A percentile compares a stretch with the other conserved stretches of the same genome.
These are phyloP conservation scores for Solanum etuberosum DNA, from an alignment of 257 asterid species.

Conservation along the genomic window DNA sequence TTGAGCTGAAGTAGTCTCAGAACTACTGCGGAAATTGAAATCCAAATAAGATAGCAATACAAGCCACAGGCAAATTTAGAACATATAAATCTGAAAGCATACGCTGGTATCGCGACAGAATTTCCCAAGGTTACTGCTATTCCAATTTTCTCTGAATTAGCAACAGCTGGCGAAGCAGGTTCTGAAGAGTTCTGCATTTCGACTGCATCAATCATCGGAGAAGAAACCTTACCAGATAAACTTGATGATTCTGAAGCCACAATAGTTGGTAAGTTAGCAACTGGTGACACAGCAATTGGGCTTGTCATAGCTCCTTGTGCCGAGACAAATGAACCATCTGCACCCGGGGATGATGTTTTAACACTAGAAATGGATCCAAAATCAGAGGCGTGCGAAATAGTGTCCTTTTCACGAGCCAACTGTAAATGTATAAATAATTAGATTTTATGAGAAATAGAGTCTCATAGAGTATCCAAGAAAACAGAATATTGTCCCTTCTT, in stretches of 20 bases:
- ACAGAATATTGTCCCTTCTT: background rate
- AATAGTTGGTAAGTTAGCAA: conserved; percentile 25
- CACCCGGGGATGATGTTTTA: conserved; percentile 21
- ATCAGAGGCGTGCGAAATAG: conserved; percentile 22
- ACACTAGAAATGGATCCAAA: conserved; percentile 31
- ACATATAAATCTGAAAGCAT: conserved; percentile 8
- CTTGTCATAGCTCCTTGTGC: conserved; percentile 37
- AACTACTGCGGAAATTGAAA: conserved; percentile 27
- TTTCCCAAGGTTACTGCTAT: conserved; percentile 14
- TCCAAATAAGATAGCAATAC: background rate
- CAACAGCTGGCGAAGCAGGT: conserved; percentile 26
- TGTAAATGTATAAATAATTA: background rate
- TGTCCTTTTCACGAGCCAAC: conserved; percentile 50
- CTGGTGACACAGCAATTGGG: conserved; percentile 45
- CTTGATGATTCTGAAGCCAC: conserved; percentile 31
- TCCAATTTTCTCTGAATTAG: conserved; percentile 22
- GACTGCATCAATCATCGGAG: conserved; percentile 18
- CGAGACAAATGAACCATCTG: conserved; percentile 20
- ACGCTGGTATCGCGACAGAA: conserved; percentile 36
- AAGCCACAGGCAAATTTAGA: conserved; percentile 2
- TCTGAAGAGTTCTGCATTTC: conserved; percentile 28
- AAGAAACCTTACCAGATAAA: conserved; percentile 35
- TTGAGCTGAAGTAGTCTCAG: conserved; percentile 27
- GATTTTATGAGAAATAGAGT: conserved; percentile 5
- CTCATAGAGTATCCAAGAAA: conserved; percentile 2